A percentile compares a stretch with the other conserved stretches of the same genome.
phyloP scores from a whole-genome alignment of 352 stramenopile genomes.

The Poterioochromonas sp. region DNA sequence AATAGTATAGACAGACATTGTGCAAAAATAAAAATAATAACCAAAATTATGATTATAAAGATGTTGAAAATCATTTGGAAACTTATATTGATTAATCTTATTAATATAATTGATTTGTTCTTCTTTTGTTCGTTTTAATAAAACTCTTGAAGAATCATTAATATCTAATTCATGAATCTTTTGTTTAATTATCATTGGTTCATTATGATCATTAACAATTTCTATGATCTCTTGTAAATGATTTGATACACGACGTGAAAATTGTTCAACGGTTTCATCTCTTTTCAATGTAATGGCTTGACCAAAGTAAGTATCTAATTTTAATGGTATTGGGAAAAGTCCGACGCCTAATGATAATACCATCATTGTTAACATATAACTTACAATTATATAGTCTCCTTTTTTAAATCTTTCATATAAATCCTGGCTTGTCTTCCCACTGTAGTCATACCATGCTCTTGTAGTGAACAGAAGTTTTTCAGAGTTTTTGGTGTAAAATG shows the following conservation, averaged over 20 bases:
- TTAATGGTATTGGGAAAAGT: neutral
- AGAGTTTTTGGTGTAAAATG: constrained; percentile 5
- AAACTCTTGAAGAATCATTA: too few species aligned
- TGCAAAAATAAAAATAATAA: too few species aligned
- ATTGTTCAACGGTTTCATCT: neutral
- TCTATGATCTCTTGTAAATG: neutral
- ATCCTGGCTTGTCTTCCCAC: neutral
- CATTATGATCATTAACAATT: neutral
- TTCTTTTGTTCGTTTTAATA: too few species aligned
- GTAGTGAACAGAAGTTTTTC: neutral
- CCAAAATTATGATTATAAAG: too few species aligned
- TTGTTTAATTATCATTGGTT: neutral
- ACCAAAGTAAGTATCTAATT: constrained; percentile 19
- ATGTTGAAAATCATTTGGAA: too few species aligned
- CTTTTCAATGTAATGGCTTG: neutral
- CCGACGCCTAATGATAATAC: neutral
- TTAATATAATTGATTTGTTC: too few species aligned
- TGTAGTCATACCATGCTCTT: neutral
- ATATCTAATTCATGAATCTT: too few species aligned
- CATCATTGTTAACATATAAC: neutral
- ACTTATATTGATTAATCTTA: too few species aligned
- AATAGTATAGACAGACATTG: neutral
- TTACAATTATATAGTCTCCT: neutral
- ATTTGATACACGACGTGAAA: neutral
- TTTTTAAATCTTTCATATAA: neutral